Conservation (phyloP, 106 monocot genomes). For the Alisma plantagoaquatica region DNA sequence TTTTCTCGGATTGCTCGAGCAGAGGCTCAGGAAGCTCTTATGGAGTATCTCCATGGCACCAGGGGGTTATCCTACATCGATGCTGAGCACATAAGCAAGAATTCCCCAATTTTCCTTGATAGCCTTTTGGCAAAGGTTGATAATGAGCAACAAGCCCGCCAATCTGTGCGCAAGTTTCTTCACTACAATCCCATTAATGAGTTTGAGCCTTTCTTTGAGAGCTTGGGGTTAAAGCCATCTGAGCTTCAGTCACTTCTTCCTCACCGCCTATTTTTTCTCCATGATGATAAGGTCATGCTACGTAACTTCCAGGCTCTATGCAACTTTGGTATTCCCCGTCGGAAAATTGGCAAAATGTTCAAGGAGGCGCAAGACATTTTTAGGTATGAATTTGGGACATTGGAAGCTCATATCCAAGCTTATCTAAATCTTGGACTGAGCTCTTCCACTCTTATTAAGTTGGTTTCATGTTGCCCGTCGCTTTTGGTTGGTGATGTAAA, state of each 20-base stretch:
- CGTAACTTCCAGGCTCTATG: slow-evolving; percentile 59
- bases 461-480: slow-evolving; percentile 53
- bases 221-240: slow-evolving; percentile 52
- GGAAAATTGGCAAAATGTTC: slow-evolving; percentile 72
- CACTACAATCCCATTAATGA: slow-evolving; percentile 78
- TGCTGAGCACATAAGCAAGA: slow-evolving; percentile 78
- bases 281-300: slow-evolving; percentile 38
- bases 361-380: slow-evolving; percentile 57
- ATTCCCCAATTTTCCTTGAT: slow-evolving; percentile 48
- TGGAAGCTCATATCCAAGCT: slow-evolving; percentile 29
- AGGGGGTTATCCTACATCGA: slow-evolving; percentile 47
- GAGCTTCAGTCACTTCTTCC: slow-evolving; percentile 44
- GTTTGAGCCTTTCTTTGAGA: slow-evolving; percentile 88
- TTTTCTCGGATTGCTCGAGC: slow-evolving; percentile 20
- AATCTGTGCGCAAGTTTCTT: slow-evolving; percentile 35
- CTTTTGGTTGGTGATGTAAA: slow-evolving; percentile 54
- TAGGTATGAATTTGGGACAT: slow-evolving; percentile 30
- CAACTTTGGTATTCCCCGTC: slow-evolving; percentile 59
- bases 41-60: slow-evolving; percentile 64
- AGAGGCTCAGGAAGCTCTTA: slow-evolving; percentile 58
- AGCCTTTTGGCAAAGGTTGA: slow-evolving; percentile 39
- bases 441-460: slow-evolving; percentile 52
- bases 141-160: slow-evolving; percentile 21
- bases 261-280: slow-evolving; percentile 45
- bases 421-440: slow-evolving; percentile 55